Base-by-base conservation (phyloP, 2,329 filamentous ascomycete genomes). In the Cladobotryum mycophilum region DNA sequence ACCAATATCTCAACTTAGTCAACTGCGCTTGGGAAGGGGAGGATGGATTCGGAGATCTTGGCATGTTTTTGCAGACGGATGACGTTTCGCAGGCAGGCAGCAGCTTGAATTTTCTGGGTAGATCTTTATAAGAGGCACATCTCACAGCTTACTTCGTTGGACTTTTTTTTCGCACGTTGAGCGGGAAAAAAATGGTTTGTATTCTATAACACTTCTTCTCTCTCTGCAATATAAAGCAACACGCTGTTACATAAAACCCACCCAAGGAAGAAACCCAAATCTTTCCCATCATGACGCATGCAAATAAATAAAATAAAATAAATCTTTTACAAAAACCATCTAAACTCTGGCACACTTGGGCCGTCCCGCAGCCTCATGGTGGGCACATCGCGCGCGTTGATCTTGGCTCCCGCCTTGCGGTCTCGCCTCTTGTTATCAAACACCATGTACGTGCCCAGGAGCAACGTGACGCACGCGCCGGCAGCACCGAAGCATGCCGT, bases 401-500 rank as follows among this genome's bases (percentile, higher is more conserved):
- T 56, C 41, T 70, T 76, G 2, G 74, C 61, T 0, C 83, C 83
- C 3, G 54, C 58, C 58, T 76, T 76, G 4, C 66, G 63, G 56
- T 87, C 75, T 30, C 84, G 72, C 38, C 78, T 69, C 59, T 67
- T 72, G 57, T 84, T 60, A 64, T 70, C 70, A 62, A 75, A 63
- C 15, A 80, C 71, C 85, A 88, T 88, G 58, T 74, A 87, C 0
- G 68, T 51, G 0, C 82, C 84, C 48, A 88, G 60, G 7, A 70
- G 47, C 1, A 75, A 65, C 0, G 83, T 78, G 49, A 85, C 64
- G 1, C 80, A 52, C 5, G 77, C 75, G 0, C 85, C 85, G 0
- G 70, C 70, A 0, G 75, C 84, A 0, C 85, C 85, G 68, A 86
- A 86, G 0, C 75, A 73, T 1, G 82, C 83, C 0, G 80, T 84